These are phyloP conservation scores for Euphorbia tirucalli DNA, from an alignment of 345 rosid genomes.

Conservation along the genomic window DNA sequence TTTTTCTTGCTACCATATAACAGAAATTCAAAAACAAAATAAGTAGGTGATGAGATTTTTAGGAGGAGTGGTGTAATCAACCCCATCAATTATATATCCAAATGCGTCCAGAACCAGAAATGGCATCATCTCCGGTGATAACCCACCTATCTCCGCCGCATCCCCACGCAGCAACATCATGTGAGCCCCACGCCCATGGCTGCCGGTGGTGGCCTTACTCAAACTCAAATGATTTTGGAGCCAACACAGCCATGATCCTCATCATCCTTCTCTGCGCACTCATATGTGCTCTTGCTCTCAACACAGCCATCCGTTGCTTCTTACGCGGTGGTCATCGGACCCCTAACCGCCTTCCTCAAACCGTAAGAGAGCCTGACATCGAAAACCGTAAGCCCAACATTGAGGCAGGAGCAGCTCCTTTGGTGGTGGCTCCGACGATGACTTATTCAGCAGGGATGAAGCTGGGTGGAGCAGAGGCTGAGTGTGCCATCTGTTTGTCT, in stretches of 20 bases:
- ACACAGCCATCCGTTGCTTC: slow-evolving; percentile 66
- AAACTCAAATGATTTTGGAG: slow-evolving; percentile 45
- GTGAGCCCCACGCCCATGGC: slow-evolving; percentile 27
- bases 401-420: slow-evolving; percentile 9
- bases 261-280: slow-evolving; percentile 57
- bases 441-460: slow-evolving; percentile 47
- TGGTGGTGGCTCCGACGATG: slow-evolving; percentile 33
- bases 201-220: slow-evolving; percentile 47
- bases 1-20: too few species aligned
- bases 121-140: slow-evolving; percentile 3
- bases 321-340: slow-evolving; percentile 21
- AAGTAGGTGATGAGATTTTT: background rate
- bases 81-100: background rate
- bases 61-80: too few species aligned
- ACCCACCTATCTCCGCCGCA: slow-evolving; percentile 21
- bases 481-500: slow-evolving; percentile 33
- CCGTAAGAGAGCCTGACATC: slow-evolving; percentile 7
- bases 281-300: slow-evolving; percentile 58
- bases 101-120: slow-evolving; percentile 18
- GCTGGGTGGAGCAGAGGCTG: slow-evolving; percentile 40
- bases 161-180: slow-evolving; percentile 22
- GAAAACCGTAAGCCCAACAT: slow-evolving; percentile 36
- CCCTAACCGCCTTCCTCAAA: slow-evolving; percentile 11
- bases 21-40: background rate
- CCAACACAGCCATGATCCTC: slow-evolving; percentile 43